These are phyloP conservation scores for Epichloe hybrida DNA, from an alignment of 2,329 filamentous ascomycete species.

Conservation along the genomic window DNA sequence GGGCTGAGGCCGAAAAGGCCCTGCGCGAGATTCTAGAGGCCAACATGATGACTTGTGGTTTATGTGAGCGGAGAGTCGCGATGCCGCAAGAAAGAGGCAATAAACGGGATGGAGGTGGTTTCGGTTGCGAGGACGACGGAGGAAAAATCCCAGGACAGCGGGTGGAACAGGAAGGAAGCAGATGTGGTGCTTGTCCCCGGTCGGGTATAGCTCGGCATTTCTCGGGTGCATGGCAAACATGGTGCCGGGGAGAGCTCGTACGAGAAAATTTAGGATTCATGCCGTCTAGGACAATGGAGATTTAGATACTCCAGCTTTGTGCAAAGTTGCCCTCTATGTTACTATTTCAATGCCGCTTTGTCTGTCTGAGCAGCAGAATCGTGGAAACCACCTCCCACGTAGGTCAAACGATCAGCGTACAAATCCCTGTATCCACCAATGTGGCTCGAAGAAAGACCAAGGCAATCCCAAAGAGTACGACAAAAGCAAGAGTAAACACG, in stretches of 20 bases:
- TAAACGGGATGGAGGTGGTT: constrained; percentile 5
- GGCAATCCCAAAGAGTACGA: too few relatives aligned
- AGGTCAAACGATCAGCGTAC: too few relatives aligned
- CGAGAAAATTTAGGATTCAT: too few relatives aligned
- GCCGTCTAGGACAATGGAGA: too few relatives aligned
- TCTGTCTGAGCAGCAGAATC: too few relatives aligned
- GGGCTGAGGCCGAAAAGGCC: constrained; percentile 68
- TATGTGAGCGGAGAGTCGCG: constrained; percentile 8
- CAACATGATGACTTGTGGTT: constrained; percentile 48
- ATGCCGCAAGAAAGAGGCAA: constrained; percentile 8
- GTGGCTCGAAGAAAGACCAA: too few relatives aligned
- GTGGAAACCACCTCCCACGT: too few relatives aligned
- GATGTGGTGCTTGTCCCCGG: constrained; percentile 1
- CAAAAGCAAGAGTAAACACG: too few relatives aligned
- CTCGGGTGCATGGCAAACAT: constrained; percentile 4
- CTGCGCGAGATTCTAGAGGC: constrained; percentile 58
- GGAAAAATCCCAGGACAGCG: constrained; percentile 9
- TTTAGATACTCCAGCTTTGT: too few relatives aligned
- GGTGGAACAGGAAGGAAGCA: neutral
- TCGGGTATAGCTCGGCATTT: constrained; percentile 12
- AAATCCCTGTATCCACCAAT: too few relatives aligned
- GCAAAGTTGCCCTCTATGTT: too few relatives aligned
- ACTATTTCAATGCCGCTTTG: too few relatives aligned
- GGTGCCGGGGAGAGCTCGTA: neutral
- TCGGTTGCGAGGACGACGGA: constrained; percentile 11